phyloP scores from a whole-genome alignment of 2,329 filamentous ascomycete species.

The Fusarium pilosicola region DNA sequence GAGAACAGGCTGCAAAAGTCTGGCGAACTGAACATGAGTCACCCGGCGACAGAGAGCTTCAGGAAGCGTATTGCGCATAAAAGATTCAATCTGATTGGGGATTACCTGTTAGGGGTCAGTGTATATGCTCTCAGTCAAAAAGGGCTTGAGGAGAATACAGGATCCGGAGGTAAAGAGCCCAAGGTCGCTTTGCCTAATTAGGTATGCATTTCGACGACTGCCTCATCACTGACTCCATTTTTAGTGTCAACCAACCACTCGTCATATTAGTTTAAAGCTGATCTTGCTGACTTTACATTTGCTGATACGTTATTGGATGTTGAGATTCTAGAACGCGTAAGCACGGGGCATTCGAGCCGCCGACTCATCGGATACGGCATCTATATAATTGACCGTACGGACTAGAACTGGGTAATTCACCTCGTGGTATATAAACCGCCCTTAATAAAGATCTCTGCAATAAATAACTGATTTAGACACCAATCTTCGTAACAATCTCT shows the following conservation, averaged over 20 bases:
- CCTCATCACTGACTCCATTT: neutral
- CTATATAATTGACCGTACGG: neutral
- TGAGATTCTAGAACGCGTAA: neutral
- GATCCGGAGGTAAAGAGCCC: neutral
- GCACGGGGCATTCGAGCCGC: neutral
- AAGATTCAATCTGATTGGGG: accelerated
- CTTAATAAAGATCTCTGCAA: accelerated
- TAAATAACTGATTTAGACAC: neutral
- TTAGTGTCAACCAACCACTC: neutral
- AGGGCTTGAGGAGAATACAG: neutral
- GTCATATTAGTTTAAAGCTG: neutral
- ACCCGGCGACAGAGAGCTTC: neutral
- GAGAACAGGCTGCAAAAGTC: neutral
- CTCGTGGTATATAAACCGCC: neutral
- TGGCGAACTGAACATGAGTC: neutral
- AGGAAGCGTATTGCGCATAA: neutral
- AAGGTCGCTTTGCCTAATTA: neutral
- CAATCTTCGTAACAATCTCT: neutral
- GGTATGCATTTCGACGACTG: neutral
- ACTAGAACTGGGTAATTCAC: neutral
- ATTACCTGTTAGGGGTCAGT: accelerated
- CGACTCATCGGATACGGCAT: neutral
- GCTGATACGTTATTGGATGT: neutral
- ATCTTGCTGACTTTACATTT: neutral
- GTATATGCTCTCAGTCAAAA: no score